A percentile compares a stretch with the other conserved stretches of the same genome.
Evolutionary conservation across 805 yeast genomes (phyloP).

Genomic region (Hanseniaspora lachancei): DNA sequence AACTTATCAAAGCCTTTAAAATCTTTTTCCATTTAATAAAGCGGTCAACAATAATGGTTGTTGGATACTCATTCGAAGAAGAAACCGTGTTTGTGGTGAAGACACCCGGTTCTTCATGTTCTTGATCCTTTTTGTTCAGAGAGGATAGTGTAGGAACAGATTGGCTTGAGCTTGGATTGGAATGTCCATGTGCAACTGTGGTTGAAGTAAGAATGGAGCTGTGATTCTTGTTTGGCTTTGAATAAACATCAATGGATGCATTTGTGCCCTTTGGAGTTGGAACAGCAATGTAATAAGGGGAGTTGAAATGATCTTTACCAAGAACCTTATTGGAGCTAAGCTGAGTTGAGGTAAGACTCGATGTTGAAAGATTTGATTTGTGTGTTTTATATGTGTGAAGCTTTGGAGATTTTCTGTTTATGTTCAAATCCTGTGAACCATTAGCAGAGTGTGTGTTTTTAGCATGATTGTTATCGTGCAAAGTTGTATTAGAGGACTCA

Average conservation of each 20-base stretch:
- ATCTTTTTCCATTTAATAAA: slow-evolving; percentile 73
- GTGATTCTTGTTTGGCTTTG: background rate
- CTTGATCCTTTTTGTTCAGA: background rate
- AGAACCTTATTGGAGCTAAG: slow-evolving; percentile 14
- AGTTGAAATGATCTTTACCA: slow-evolving; percentile 23
- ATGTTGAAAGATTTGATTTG: background rate
- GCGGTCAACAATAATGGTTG: slow-evolving; percentile 65
- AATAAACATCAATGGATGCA: background rate
- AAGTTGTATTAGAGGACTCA: background rate
- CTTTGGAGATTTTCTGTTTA: background rate
- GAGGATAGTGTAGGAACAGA: background rate
- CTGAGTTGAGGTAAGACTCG: background rate
- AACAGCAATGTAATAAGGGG: slow-evolving; percentile 26
- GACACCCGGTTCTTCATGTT: slow-evolving; percentile 9
- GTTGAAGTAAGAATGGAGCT: slow-evolving; percentile 7
- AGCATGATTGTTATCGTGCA: background rate
- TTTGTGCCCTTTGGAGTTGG: slow-evolving; percentile 25
- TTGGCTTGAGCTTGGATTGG: background rate
- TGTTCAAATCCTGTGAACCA: background rate
- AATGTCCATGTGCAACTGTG: background rate
- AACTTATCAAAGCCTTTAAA: slow-evolving; percentile 53
- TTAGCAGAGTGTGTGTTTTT: background rate
- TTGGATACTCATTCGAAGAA: slow-evolving; percentile 39
- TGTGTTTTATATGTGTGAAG: background rate
- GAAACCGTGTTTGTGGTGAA: slow-evolving; percentile 9